Conservation (phyloP, 495 filamentous ascomycete genomes). For the Delitschia confertaspora region DNA sequence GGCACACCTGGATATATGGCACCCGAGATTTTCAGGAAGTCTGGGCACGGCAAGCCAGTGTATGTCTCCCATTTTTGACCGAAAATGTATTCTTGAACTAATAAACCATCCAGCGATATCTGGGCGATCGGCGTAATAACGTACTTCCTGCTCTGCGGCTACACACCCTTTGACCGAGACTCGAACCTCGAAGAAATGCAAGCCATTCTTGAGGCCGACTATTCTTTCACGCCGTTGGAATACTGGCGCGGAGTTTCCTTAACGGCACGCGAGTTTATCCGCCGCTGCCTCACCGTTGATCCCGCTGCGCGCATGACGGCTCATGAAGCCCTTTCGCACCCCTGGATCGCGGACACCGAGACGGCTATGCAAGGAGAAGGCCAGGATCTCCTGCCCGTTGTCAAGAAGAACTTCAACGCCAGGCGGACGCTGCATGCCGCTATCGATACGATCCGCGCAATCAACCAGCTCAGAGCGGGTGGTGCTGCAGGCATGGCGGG, state of each 20-base stretch:
- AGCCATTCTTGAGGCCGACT: constrained; percentile 92
- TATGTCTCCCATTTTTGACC: constrained; percentile 34
- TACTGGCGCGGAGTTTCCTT: constrained; percentile 95
- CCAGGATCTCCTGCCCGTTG: constrained; percentile 75
- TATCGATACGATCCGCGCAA: constrained; percentile 96
- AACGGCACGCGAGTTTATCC: constrained; percentile 81
- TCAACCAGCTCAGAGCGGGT: constrained; percentile 89
- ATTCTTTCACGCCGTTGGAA: constrained; percentile 88
- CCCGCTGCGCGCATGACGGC: constrained; percentile 82
- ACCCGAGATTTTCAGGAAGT: constrained; percentile 73
- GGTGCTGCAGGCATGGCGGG: constrained; percentile 57
- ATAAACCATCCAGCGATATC: constrained; percentile 46
- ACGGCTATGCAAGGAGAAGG: constrained; percentile 37
- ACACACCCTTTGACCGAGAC: constrained; percentile 96
- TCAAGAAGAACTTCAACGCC: constrained; percentile 99
- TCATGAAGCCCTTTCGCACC: constrained; percentile 81
- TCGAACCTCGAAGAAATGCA: constrained; percentile 98
- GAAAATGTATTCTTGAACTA: constrained; percentile 3
- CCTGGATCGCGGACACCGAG: constrained; percentile 60
- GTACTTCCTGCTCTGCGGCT: constrained; percentile 96
- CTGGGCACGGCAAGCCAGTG: constrained; percentile 71
- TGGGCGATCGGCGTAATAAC: constrained; percentile 80
- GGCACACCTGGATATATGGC: constrained; percentile 97
- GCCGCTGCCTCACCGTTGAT: constrained; percentile 79
- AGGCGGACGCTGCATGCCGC: constrained; percentile 87